Evolutionary conservation across 495 filamentous ascomycete genomes (phyloP).

Genomic region (Penicillium waksmanii): DNA sequence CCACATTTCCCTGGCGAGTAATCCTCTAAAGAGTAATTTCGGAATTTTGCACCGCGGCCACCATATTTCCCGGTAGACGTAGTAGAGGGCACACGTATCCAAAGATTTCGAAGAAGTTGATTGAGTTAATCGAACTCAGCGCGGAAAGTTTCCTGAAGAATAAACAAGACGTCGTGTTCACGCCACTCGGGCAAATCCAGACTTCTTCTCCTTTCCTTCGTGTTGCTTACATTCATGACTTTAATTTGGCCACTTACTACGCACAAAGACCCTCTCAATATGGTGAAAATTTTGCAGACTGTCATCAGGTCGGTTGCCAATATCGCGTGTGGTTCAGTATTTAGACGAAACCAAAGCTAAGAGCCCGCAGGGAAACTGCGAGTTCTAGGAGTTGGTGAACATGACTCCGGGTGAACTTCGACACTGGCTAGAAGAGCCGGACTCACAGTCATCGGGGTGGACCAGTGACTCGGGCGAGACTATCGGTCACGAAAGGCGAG

Average conservation of each 20-base stretch:
- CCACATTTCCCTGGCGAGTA: no score
- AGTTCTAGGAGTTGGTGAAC: slow-evolving; percentile 71
- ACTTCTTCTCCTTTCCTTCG: no score
- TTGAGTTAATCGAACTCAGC: no score
- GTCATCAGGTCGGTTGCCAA: slow-evolving; percentile 52
- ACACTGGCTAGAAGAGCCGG: slow-evolving; percentile 59
- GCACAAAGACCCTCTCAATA: slow-evolving; percentile 32
- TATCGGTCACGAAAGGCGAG: slow-evolving; percentile 63
- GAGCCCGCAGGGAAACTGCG: slow-evolving; percentile 40
- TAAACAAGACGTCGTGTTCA: no score
- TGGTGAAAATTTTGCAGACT: slow-evolving; percentile 61
- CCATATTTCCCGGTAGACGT: no score
- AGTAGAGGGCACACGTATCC: no score
- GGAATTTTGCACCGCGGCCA: no score
- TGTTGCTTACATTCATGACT: no score
- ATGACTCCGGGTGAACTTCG: slow-evolving; percentile 64
- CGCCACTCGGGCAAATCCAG: no score
- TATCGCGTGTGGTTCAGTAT: background rate
- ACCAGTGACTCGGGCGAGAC: slow-evolving; percentile 62
- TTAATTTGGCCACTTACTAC: background rate
- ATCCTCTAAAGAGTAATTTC: no score
- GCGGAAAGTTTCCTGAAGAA: no score
- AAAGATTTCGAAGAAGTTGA: no score
- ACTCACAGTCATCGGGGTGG: slow-evolving; percentile 61
- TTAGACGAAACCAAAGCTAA: slow-evolving; percentile 16